Evolutionary conservation across 352 stramenopile species (phyloP), one percentile per base, ranked within the genome.

Genomic region (Phytophthora agathidicida): DNA sequence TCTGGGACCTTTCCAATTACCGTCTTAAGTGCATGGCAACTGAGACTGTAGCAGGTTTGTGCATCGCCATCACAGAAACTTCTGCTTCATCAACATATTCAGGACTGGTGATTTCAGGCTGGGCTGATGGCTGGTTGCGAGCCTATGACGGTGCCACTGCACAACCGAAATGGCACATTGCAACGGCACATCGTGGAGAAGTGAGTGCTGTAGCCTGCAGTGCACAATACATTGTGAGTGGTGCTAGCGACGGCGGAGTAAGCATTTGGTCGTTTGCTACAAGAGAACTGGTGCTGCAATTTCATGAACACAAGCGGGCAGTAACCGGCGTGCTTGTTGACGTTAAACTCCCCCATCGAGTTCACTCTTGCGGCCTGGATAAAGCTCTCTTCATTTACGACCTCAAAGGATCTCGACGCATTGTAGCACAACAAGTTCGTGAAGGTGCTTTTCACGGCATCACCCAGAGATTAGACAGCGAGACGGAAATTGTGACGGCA

Each of bases 361-460:
- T 98, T 31, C 90, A 98, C 62, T 96, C 83, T 43, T 93, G 82
- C 27, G 87, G 87, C 0, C 64, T 80, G 1, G 93, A 98, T 68
- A 87, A 90, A 35, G 77, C 86, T 17, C 72, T 97, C 8, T 93
- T 98, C 68, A 96, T 94, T 28, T 97, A 96, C 73, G 91, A 98
- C 53, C 75, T 98, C 41, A 89, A 91, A 43, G 91, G 64, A 52
- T 84, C 96, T 67, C 76, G 83, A 23, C 75, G 90, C 17, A 75
- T 96, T 50, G 76, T 96, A 36, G 80, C 74, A 1, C 88, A 97
- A 52, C 80, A 95, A 65, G 65, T 89, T 9, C 80, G 82, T n/a
- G 77, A 88, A 22, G 80, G 83, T 7, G 81, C 77, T 30, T 94
- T 98, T 61, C 74, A 83, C 20, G 53, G 80, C 23, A 89, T 97